phyloP scores from a whole-genome alignment of 345 rosid genomes.

The Melaleuca alternifolia region DNA sequence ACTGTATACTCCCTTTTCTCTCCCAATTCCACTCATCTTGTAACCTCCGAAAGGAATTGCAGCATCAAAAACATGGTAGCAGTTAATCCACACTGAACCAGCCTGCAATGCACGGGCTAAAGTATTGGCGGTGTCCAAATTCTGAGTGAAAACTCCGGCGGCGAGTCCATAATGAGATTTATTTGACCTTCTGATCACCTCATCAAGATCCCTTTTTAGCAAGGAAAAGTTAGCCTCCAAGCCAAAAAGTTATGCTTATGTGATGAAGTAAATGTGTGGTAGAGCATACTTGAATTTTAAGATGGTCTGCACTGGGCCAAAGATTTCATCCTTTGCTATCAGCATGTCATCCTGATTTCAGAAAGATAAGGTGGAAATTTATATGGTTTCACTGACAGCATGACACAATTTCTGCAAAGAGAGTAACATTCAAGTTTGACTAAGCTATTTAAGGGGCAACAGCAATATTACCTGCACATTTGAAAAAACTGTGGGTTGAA shows the following conservation, averaged over 20 bases:
- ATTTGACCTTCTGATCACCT: conserved; percentile 64
- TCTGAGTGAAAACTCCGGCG: conserved; percentile 74
- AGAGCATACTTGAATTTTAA: conserved; percentile 58
- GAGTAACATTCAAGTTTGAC: background rate
- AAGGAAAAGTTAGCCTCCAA: background rate
- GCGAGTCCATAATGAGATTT: conserved; percentile 54
- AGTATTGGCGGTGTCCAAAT: conserved; percentile 64
- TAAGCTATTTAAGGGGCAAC: background rate
- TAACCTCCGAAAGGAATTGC: conserved; percentile 90
- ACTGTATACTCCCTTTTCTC: conserved; percentile 80
- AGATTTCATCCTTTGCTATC: conserved; percentile 89
- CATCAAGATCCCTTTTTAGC: conserved; percentile 50
- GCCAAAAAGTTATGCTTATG: background rate
- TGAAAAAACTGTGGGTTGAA: conserved; percentile 94
- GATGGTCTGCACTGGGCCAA: conserved; percentile 95
- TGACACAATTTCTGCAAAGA: background rate
- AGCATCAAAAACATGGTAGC: conserved; percentile 72
- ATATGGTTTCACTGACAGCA: background rate
- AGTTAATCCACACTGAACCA: conserved; percentile 78
- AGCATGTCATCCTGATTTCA: conserved; percentile 71
- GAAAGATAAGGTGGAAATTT: background rate
- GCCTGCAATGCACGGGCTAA: conserved; percentile 50
- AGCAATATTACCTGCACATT: conserved; percentile 44
- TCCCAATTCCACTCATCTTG: conserved; percentile 88
- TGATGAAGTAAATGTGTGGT: background rate